Percentiles rank a stretch among this genome's conserved stretches.
Evolutionary conservation across 2,329 filamentous ascomycete genomes (phyloP).

Genomic region (Knufia petricola): DNA sequence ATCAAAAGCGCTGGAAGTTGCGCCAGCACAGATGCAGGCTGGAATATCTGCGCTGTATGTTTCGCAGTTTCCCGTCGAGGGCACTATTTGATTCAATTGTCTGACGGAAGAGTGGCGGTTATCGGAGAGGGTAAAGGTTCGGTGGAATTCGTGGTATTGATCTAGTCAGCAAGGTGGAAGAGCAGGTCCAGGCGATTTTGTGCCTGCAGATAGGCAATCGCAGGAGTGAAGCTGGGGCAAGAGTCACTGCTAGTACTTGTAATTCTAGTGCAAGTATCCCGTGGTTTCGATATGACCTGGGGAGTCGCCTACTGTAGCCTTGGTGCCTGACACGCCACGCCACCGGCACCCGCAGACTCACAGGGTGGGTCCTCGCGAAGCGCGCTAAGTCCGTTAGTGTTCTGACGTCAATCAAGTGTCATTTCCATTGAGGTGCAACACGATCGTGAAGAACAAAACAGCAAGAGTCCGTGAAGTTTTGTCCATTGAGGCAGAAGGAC

Average conservation of each 20-base stretch:
- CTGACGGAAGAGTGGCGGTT: background rate
- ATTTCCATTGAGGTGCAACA: too few species aligned
- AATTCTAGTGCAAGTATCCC: too few species aligned
- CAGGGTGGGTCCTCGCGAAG: background rate
- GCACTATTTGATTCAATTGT: background rate
- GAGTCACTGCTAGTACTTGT: background rate
- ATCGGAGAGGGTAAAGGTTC: background rate
- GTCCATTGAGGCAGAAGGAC: background rate
- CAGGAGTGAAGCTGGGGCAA: background rate
- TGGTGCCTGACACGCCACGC: background rate
- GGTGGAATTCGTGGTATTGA: background rate
- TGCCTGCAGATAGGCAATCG: conserved; percentile 1
- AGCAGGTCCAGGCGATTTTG: background rate
- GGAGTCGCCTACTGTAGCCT: conserved; percentile 1
- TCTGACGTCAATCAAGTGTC: background rate
- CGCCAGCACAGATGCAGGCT: background rate
- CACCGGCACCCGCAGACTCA: background rate
- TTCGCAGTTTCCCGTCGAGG: too few species aligned
- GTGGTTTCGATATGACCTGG: too few species aligned
- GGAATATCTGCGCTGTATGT: background rate
- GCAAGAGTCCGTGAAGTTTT: background rate
- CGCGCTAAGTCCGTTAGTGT: background rate
- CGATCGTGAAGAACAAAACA: too few species aligned
- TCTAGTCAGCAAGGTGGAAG: background rate
- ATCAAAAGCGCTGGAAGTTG: background rate